phyloP scores from a whole-genome alignment of 1,139 yeast genomes.

The Yamadazyma atlantica region DNA sequence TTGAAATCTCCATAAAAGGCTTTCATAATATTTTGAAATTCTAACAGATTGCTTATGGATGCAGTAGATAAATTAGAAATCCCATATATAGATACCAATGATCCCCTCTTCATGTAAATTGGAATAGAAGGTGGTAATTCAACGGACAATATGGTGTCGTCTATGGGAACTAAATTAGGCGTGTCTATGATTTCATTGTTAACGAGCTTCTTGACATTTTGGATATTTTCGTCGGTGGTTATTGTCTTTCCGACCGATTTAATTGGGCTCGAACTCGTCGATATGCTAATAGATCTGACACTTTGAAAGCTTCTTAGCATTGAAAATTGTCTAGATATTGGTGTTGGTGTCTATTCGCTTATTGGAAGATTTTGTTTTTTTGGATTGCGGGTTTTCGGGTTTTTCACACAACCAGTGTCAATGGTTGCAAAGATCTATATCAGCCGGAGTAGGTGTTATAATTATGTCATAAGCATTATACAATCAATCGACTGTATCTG shows the following conservation, averaged over 20 bases:
- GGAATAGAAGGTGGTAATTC: slow-evolving; percentile 61
- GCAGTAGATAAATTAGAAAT: slow-evolving; percentile 20
- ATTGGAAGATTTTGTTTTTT: not conserved
- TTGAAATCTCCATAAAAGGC: slow-evolving; percentile 42
- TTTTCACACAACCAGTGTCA: not conserved
- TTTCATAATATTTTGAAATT: slow-evolving; percentile 37
- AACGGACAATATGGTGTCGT: slow-evolving; percentile 42
- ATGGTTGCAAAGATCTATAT: too few species aligned
- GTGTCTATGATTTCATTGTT: slow-evolving; percentile 19
- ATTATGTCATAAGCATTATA: too few species aligned
- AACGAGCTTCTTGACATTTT: slow-evolving; percentile 18
- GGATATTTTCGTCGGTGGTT: slow-evolving; percentile 20
- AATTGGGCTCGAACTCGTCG: slow-evolving; percentile 8
- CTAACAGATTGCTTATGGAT: slow-evolving; percentile 29
- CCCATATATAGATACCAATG: slow-evolving; percentile 50
- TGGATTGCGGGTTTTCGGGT: not conserved
- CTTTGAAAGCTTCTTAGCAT: slow-evolving; percentile 1
- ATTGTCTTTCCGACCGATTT: slow-evolving; percentile 14
- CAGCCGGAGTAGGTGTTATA: too few species aligned
- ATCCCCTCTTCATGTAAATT: slow-evolving; percentile 44
- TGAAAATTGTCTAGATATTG: not conserved
- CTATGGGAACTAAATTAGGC: slow-evolving; percentile 39
- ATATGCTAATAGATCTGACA: slow-evolving; percentile 9
- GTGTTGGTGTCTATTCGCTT: not conserved
- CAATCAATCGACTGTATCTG: too few species aligned